Base-by-base conservation (phyloP, 164 flowering plant species). In the Taxillus chinensis region DNA sequence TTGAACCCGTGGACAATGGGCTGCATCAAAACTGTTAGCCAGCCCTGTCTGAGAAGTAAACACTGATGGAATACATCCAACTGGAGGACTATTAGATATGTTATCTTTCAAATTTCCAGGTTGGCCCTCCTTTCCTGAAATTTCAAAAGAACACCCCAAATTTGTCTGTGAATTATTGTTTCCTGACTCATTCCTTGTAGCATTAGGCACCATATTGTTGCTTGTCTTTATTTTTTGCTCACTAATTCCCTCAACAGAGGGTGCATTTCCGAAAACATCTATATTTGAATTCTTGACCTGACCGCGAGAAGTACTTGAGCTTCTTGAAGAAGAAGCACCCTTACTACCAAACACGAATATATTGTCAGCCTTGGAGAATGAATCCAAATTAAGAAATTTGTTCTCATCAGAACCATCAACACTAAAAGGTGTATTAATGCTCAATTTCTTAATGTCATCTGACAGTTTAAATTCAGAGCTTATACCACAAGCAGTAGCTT, bases 311-410 rank as follows among this genome's bases (percentile, higher is more conserved):
- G 4, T n/a, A 52, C 14, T 12, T 15, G 70, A 54, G 56, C 5
- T 41, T 17, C 50, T 64, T 40, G 41, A 51, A n/a, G 39, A 42
- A 42, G 40, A 40, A 39, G 9, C 3, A 13, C 48, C 54, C 10
- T 13, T 42, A 59, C 56, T 59, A 57, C 64, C 45, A 69, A 61
- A 69, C 11, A 38, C 62, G 53, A 40, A 45, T n/a, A 39, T 12
- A 9, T 56, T n/a, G 10, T 54, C 57, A 54, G 39, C 39, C 57
- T 54, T 8, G 39, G 39, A 8, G 12, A 39, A 54, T 17, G 57
- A 27, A 39, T 39, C 37, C 8, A 13, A 54, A 3, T n/a, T 52
- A 54, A 5, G 37, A 39, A 4, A 7, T 8, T 54, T 54, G 39
- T 12, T 5, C 39, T 27, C 37, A 12, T 54, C 11, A 17, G 57